Evolutionary conservation across 2,329 filamentous ascomycete genomes (phyloP).

Genomic region (Eutypa lata): DNA sequence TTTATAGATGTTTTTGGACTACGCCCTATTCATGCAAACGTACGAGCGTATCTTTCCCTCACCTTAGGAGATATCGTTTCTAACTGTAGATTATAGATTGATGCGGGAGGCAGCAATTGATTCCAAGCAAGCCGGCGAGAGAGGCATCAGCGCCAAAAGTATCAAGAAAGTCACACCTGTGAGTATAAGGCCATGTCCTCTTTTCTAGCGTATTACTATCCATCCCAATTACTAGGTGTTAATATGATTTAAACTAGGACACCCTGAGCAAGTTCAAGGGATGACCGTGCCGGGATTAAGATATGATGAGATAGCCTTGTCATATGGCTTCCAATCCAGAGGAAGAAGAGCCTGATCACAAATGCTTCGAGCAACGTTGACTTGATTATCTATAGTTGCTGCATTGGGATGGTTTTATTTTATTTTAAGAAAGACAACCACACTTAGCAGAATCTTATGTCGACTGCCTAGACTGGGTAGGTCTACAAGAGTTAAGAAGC

Average conservation of each 20-base stretch:
- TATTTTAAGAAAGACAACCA: no score
- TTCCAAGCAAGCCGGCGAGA: constrained; percentile 71
- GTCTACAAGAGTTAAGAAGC: no score
- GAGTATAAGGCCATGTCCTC: constrained; percentile 29
- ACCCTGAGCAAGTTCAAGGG: constrained; percentile 67
- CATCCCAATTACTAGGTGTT: constrained; percentile 1
- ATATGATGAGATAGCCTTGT: no score
- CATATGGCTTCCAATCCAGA: no score
- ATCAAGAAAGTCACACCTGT: constrained; percentile 77
- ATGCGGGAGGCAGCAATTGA: constrained; percentile 78
- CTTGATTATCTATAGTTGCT: no score
- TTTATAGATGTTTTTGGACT: constrained; percentile 75
- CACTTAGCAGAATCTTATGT: no score
- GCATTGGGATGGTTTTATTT: no score
- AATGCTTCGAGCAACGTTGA: no score
- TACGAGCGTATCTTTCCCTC: constrained; percentile 28
- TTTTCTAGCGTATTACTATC: neutral
- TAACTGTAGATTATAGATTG: constrained; percentile 48
- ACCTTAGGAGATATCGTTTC: neutral
- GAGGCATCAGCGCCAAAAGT: constrained; percentile 69
- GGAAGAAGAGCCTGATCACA: no score
- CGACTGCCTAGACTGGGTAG: no score
- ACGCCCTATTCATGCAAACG: constrained; percentile 76
- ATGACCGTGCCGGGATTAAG: constrained; percentile 33
- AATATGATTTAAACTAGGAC: constrained; percentile 41